Conservation (phyloP, 306 rosid species). For the Vigna nakashimae region DNA sequence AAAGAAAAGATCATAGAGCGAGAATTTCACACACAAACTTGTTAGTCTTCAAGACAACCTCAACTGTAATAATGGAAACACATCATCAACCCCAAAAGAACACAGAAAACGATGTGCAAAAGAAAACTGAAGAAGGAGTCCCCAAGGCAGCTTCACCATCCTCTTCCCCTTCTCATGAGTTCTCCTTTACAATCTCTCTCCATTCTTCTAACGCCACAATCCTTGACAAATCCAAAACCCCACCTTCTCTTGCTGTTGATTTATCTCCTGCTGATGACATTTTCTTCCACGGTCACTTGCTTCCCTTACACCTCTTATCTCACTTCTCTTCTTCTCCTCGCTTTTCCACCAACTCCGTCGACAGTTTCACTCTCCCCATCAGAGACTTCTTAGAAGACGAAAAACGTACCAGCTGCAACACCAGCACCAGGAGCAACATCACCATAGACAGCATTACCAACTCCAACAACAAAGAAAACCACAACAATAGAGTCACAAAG, state of each 20-base stretch:
- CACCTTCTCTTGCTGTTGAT: conserved; percentile 72
- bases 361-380: conserved; percentile 74
- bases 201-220: conserved; percentile 61
- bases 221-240: conserved; percentile 53
- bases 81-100: conserved; percentile 49
- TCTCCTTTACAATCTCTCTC: conserved; percentile 92
- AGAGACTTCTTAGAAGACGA: conserved; percentile 46
- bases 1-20: conserved; percentile 31
- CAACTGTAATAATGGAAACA: conserved; percentile 65
- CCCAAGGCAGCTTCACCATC: conserved; percentile 54
- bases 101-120: conserved; percentile 51
- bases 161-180: conserved; percentile 91
- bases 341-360: conserved; percentile 73
- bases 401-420: conserved; percentile 37
- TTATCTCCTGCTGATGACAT: conserved; percentile 96
- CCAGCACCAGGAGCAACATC: conserved; percentile 45
- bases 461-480: conserved; percentile 35
- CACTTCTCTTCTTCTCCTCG: conserved; percentile 85
- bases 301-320: conserved; percentile 88
- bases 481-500: conserved; percentile 41
- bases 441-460: conserved; percentile 21
- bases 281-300: conserved; percentile 98
- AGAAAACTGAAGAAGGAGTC: conserved; percentile 37
- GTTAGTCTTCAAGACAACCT: conserved; percentile 45
- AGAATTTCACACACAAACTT: conserved; percentile 37